A percentile compares a stretch with the other conserved stretches of the same genome.
Conservation (phyloP, 225 moss, liverwort and hornwort species). For the Marchantia paleacea region DNA sequence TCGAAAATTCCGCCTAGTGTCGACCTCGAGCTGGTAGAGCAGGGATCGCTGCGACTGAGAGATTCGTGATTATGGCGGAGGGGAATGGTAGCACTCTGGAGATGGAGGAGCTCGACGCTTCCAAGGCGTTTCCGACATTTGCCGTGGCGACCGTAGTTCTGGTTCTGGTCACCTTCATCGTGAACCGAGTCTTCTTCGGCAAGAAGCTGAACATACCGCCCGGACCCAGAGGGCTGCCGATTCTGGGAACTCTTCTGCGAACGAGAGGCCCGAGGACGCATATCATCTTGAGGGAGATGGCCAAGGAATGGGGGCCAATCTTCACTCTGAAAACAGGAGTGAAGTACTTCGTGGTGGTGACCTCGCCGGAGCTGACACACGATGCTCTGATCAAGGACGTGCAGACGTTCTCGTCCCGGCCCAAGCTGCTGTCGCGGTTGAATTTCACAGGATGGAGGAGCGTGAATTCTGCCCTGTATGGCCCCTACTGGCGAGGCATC, state of each 20-base stretch:
- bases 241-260: constrained; percentile 38
- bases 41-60: background rate
- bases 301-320: constrained; percentile 29
- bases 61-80: background rate
- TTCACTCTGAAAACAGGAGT: constrained; percentile 35
- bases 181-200: background rate
- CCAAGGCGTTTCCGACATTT: background rate
- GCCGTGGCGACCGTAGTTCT: background rate
- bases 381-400: constrained; percentile 31
- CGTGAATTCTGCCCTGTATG: constrained; percentile 44
- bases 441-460: constrained; percentile 48
- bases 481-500: constrained; percentile 38
- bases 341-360: constrained; percentile 35
- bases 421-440: constrained; percentile 37
- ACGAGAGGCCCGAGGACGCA: constrained; percentile 40
- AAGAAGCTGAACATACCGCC: constrained; percentile 38
- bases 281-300: constrained; percentile 21
- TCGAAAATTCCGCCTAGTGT: too few relatives aligned
- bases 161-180: background rate
- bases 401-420: constrained; percentile 32
- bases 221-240: constrained; percentile 26
- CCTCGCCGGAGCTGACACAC: constrained; percentile 21
- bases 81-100: background rate
- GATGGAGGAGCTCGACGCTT: background rate
- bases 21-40: too few relatives aligned